A percentile compares a stretch with the other conserved stretches of the same genome.
phyloP scores from a whole-genome alignment of 2,329 filamentous ascomycete species.

The Calonectria honghensis region DNA sequence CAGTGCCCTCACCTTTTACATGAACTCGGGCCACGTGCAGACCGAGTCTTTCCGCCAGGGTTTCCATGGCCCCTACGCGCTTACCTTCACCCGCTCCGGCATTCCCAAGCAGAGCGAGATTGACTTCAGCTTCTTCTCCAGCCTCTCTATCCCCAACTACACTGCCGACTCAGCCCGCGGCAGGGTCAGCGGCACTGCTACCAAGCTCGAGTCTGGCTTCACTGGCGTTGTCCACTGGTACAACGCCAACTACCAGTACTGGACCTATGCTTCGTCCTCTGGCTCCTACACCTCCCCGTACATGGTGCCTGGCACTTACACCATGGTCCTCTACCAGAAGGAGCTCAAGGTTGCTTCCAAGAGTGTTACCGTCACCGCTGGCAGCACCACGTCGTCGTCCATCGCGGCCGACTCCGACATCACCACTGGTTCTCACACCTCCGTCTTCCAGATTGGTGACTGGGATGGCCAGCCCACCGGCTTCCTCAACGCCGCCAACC shows the following conservation, averaged over 20 bases:
- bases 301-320: slow-evolving; percentile 82
- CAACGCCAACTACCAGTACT: slow-evolving; percentile 79
- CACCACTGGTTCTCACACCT: slow-evolving; percentile 66
- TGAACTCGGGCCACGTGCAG: slow-evolving; percentile 79
- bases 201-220: slow-evolving; percentile 71
- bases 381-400: slow-evolving; percentile 67
- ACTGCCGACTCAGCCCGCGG: slow-evolving; percentile 74
- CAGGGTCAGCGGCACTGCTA: slow-evolving; percentile 76
- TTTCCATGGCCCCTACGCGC: slow-evolving; percentile 79
- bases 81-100: slow-evolving; percentile 76
- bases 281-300: slow-evolving; percentile 78
- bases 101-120: slow-evolving; percentile 68
- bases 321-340: slow-evolving; percentile 78
- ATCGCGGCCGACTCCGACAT: slow-evolving; percentile 69
- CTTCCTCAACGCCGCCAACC: slow-evolving; percentile 80
- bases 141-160: slow-evolving; percentile 75
- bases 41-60: slow-evolving; percentile 78
- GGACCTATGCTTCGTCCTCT: slow-evolving; percentile 71
- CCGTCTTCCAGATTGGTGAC: slow-evolving; percentile 78
- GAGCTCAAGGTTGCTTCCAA: slow-evolving; percentile 73
- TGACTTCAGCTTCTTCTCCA: slow-evolving; percentile 76
- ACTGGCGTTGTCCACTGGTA: slow-evolving; percentile 79
- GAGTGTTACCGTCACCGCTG: slow-evolving; percentile 70
- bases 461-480: slow-evolving; percentile 79
- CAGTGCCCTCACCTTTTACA: slow-evolving; percentile 79